Evolutionary conservation across 257 asterid species (phyloP).

Genomic region (Solanum rostratum): DNA sequence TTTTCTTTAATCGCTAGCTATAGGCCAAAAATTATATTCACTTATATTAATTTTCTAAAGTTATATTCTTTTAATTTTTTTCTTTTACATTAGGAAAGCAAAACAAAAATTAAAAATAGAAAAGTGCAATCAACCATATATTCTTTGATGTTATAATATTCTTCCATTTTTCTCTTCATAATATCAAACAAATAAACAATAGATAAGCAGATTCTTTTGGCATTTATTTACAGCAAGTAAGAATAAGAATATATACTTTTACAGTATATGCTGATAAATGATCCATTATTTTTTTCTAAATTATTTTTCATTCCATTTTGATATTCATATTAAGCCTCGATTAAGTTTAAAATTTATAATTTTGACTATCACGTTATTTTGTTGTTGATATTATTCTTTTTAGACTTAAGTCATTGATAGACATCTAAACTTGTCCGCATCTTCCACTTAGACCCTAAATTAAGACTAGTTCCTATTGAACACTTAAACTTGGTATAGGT

Average conservation of each 20-base stretch:
- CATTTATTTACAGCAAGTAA: background rate
- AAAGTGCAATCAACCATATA: background rate
- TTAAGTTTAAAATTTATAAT: background rate
- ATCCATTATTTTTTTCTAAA: too few species aligned
- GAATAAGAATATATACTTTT: too few species aligned
- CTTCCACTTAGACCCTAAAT: too few species aligned
- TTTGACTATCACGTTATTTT: background rate
- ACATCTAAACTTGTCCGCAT: too few species aligned
- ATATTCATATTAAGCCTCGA: too few species aligned
- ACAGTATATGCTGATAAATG: too few species aligned
- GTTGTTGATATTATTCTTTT: too few species aligned
- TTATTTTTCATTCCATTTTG: too few species aligned
- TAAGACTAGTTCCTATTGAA: too few species aligned
- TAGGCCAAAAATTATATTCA: background rate
- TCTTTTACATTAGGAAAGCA: background rate
- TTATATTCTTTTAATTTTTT: background rate
- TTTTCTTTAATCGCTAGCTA: background rate
- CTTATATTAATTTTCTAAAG: background rate
- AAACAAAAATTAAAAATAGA: background rate
- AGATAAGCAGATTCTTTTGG: background rate
- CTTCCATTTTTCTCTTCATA: background rate
- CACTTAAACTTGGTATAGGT: too few species aligned
- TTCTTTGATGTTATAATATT: background rate
- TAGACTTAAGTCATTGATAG: too few species aligned
- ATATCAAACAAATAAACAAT: too few species aligned